phyloP scores from a whole-genome alignment of 805 yeast genomes.

The Ogataea pilisensis region DNA sequence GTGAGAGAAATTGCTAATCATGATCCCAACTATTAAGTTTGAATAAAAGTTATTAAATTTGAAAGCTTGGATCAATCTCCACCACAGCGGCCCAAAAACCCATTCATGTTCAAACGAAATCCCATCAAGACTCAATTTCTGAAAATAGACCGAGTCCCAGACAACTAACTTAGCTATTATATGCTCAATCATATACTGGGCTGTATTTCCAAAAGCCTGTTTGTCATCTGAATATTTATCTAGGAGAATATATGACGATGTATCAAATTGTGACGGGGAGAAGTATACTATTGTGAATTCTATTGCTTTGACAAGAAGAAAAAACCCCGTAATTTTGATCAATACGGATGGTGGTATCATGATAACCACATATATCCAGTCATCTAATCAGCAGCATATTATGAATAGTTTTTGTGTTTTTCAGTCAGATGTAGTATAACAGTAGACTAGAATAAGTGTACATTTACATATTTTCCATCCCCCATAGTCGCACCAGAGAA shows the following conservation, averaged over 20 bases:
- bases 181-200: conserved; percentile 6
- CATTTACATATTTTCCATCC: too few relatives aligned
- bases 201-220: conserved; percentile 1
- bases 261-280: conserved; percentile 46
- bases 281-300: conserved; percentile 37
- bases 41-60: conserved; percentile 35
- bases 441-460: too few relatives aligned
- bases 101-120: conserved; percentile 79
- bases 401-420: too few relatives aligned
- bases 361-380: too few relatives aligned
- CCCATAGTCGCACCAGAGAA: too few relatives aligned
- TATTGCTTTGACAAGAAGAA: conserved; percentile 31
- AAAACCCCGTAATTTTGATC: conserved; percentile 11
- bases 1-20: conserved; percentile 51
- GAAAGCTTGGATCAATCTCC: conserved; percentile 35
- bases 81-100: conserved; percentile 84
- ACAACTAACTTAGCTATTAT: conserved; percentile 52
- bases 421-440: too few relatives aligned
- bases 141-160: conserved; percentile 87
- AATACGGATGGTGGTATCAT: not conserved
- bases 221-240: conserved; percentile 17
- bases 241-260: conserved; percentile 39
- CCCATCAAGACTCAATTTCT: conserved; percentile 48
- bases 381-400: too few relatives aligned
- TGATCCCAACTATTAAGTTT: conserved; percentile 43